Conservation (phyloP, 805 yeast species). For the Nakazawaea holstii region DNA sequence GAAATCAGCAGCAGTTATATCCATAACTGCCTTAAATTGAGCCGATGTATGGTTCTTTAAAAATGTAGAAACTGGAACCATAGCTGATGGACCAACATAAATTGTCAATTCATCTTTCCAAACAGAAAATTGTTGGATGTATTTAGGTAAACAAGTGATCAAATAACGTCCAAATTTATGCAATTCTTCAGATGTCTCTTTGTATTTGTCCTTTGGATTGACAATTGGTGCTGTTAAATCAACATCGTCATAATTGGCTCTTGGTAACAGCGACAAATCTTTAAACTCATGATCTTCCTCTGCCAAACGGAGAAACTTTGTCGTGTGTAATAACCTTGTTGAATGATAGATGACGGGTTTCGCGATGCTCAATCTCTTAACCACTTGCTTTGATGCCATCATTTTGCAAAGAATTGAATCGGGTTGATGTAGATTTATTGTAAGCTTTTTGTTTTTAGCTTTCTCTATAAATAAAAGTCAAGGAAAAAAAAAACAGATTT, state of each 20-base stretch:
- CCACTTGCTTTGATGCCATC: background rate
- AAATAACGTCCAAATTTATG: conserved; percentile 79
- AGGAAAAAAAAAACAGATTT: background rate
- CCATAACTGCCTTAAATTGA: conserved; percentile 74
- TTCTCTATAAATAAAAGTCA: background rate
- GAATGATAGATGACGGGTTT: background rate
- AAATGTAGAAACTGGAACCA: conserved; percentile 66
- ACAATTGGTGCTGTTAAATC: conserved; percentile 43
- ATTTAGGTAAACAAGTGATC: conserved; percentile 76
- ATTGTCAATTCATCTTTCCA: conserved; percentile 87
- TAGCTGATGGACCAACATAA: conserved; percentile 69
- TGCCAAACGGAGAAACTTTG: background rate
- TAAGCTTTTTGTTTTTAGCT: background rate
- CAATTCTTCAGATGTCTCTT: conserved; percentile 60
- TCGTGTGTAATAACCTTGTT: background rate
- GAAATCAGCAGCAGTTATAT: conserved; percentile 82
- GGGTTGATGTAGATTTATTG: background rate
- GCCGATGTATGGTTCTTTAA: conserved; percentile 74
- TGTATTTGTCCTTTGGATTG: conserved; percentile 75
- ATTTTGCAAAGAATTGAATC: background rate
- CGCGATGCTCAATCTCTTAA: background rate
- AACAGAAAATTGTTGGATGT: conserved; percentile 75
- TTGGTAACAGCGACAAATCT: conserved; percentile 27
- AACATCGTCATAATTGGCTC: conserved; percentile 23
- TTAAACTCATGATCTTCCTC: conserved; percentile 3